Conservation (phyloP, 2,329 filamentous ascomycete species). For the Xylariomycetidae sp. region DNA sequence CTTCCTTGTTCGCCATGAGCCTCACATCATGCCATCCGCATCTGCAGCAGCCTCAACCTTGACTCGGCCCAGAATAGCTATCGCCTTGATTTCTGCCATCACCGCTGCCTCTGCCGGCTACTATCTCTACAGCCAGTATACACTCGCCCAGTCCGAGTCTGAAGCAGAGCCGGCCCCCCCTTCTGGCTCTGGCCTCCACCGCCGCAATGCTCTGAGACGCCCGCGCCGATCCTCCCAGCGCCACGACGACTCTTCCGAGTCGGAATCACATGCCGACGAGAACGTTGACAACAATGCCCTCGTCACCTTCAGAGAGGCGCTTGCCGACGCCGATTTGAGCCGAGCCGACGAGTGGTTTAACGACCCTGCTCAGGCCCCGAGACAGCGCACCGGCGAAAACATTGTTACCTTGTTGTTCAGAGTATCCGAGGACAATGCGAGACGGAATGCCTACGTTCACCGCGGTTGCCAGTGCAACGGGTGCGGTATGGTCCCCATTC, state of each 20-base stretch:
- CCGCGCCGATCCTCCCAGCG: slow-evolving; percentile 32
- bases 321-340: slow-evolving; percentile 33
- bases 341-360: slow-evolving; percentile 49
- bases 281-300: slow-evolving; percentile 31
- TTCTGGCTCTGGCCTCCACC: slow-evolving; percentile 44
- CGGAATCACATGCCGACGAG: slow-evolving; percentile 40
- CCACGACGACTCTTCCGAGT: slow-evolving; percentile 32
- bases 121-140: slow-evolving; percentile 44
- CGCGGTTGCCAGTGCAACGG: slow-evolving; percentile 88
- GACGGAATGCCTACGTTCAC: slow-evolving; percentile 84
- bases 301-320: slow-evolving; percentile 32
- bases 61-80: slow-evolving; percentile 48
- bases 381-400: slow-evolving; percentile 64
- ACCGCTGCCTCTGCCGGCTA: slow-evolving; percentile 55
- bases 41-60: slow-evolving; percentile 47
- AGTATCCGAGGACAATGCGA: slow-evolving; percentile 89
- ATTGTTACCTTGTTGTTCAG: slow-evolving; percentile 82
- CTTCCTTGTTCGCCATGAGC: slow-evolving; percentile 23
- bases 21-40: slow-evolving; percentile 38
- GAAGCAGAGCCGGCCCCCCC: slow-evolving; percentile 12
- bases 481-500: slow-evolving; percentile 83
- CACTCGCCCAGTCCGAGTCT: slow-evolving; percentile 24
- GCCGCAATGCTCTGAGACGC: slow-evolving; percentile 64
- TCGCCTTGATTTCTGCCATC: slow-evolving; percentile 51
- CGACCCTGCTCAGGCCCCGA: slow-evolving; percentile 34